Conservation (phyloP, 495 filamentous ascomycete species). For the Podospora anserina region DNA sequence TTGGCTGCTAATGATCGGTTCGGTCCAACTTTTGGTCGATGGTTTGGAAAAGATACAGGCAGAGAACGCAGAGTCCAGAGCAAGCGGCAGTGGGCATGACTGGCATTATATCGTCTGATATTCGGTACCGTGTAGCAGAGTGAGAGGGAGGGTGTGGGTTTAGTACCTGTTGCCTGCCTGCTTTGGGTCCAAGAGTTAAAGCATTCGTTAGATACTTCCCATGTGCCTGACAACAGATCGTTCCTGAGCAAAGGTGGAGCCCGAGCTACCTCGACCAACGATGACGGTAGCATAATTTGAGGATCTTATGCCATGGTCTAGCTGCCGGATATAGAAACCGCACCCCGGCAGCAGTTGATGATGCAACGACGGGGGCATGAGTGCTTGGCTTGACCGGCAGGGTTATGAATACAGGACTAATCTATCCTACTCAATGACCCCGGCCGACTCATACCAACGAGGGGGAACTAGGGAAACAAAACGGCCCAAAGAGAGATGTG, state of each 20-base stretch:
- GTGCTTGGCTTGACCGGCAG: constrained; percentile 39
- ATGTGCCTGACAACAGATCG: constrained; percentile 48
- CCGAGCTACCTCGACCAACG: constrained; percentile 44
- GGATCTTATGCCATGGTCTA: constrained; percentile 56
- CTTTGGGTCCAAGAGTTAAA: constrained; percentile 41
- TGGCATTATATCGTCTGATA: constrained; percentile 52
- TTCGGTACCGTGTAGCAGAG: constrained; percentile 39
- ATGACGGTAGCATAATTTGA: constrained; percentile 55
- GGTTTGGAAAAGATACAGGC: constrained; percentile 34
- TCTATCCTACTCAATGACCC: constrained; percentile 33
- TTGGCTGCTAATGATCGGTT: constrained; percentile 9
- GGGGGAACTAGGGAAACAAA: constrained; percentile 32
- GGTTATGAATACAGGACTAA: constrained; percentile 21
- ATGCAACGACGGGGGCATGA: constrained; percentile 48
- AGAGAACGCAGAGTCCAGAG: constrained; percentile 29
- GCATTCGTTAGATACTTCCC: constrained; percentile 45
- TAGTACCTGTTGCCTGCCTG: constrained; percentile 36
- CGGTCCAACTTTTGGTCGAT: constrained; percentile 26
- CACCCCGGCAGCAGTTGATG: constrained; percentile 46
- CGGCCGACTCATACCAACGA: constrained; percentile 40
- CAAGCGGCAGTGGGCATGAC: constrained; percentile 37
- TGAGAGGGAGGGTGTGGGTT: constrained; percentile 37
- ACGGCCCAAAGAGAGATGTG: constrained; percentile 35
- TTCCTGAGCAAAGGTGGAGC: constrained; percentile 47
- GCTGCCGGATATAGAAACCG: constrained; percentile 51